Conservation (phyloP, 306 rosid genomes). For the Citrullus mucosospermus region DNA sequence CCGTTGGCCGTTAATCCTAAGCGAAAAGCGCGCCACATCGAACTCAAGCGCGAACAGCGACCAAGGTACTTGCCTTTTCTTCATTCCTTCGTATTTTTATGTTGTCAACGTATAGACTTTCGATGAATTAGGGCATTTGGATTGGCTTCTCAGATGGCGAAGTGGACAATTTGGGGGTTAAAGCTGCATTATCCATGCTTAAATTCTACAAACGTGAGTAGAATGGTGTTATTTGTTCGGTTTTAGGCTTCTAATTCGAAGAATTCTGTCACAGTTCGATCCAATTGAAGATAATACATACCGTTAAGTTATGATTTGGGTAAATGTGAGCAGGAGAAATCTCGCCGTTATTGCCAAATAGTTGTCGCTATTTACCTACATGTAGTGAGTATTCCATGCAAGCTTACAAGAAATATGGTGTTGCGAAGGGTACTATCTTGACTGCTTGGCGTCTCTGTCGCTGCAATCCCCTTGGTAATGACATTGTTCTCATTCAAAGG, state of each 20-base stretch:
- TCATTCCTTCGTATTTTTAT: neutral
- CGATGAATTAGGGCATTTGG: neutral
- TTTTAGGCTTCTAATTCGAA: neutral
- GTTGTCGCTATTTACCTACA: constrained; percentile 74
- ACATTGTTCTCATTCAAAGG: neutral
- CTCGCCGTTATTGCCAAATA: constrained; percentile 69
- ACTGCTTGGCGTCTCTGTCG: constrained; percentile 83
- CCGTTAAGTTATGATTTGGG: neutral
- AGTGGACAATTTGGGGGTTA: constrained; percentile 43
- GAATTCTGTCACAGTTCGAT: neutral
- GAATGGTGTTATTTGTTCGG: neutral
- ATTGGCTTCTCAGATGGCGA: constrained; percentile 22
- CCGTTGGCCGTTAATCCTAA: constrained; percentile 4
- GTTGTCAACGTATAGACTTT: neutral
- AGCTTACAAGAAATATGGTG: constrained; percentile 85
- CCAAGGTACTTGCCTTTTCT: constrained; percentile 26
- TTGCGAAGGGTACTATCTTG: constrained; percentile 58
- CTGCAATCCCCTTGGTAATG: constrained; percentile 84
- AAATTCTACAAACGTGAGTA: constrained; percentile 67
- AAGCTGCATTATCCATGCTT: constrained; percentile 47
- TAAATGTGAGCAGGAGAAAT: constrained; percentile 52
- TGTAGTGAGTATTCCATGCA: constrained; percentile 95
- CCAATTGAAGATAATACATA: neutral
- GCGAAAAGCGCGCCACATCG: constrained; percentile 15
- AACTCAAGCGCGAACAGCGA: constrained; percentile 24